Base-by-base conservation (phyloP, 2,329 filamentous ascomycete genomes). In the Hypoxylon sp. region DNA sequence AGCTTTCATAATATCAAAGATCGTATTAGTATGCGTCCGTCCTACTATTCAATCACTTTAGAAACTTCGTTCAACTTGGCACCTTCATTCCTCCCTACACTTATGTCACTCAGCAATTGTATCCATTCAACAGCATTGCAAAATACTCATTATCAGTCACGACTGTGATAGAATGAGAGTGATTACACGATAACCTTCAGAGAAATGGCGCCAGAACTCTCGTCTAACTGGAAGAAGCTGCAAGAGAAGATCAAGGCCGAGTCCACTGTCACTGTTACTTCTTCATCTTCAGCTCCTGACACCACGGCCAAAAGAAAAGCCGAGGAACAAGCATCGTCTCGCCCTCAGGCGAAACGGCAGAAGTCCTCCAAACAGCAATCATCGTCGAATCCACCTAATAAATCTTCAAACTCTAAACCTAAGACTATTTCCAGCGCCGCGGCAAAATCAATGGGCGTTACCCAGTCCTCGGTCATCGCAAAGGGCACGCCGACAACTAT, bases 211-310 rank as follows among this genome's bases (percentile, higher is more conserved):
- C 76, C 76, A 37, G 80, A 80, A 70, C 77, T 89, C 32, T 90
- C 87, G 11, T 87, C 85, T 56, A 94, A 94, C 75, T 94, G 91
- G 91, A 93, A 92, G 79, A 90, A 86, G 79, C 83, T 94, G 56
- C 90, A 93, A 79, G 85, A 85, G 68, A 84, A 84, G 71, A 79
- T 87, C 70, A 82, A 85, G 72, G 75, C 81, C 41, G 81, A 84
- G 62, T 76, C 79, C 26, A 62, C 76, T n/a, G 71, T 77, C 15
- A 71, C 76, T n/a, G 71, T 77, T 13, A 71, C 68, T 39, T 59
- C 65, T 24, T 46, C 70, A 20, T 43, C 63, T 7, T 46, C 65
- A 28, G 48, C 28, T 6, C 15, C 74, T 22, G 67, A 61, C 44
- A 6, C 75, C 15, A 61, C 76, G n/a, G 68, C 79, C 77, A 82